phyloP scores from a whole-genome alignment of 73 alveolate species.

The Breviolum minutum region DNA sequence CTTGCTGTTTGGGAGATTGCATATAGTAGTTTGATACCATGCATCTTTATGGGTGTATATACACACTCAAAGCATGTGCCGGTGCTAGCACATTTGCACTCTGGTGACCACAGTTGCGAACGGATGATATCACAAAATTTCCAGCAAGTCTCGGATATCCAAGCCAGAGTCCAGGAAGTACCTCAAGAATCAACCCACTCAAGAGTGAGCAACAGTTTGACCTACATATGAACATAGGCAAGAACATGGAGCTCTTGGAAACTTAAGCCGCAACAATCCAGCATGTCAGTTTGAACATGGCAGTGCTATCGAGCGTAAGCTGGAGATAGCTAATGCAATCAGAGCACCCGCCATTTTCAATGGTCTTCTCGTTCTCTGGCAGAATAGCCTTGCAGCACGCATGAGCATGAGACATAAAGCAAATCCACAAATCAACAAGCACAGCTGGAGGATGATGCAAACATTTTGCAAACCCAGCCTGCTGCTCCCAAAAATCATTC shows the following conservation, averaged over 20 bases:
- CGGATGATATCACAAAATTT: not conserved
- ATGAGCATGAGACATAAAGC: not conserved
- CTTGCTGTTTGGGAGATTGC: not conserved
- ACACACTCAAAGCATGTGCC: not conserved
- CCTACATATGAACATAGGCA: too few species aligned
- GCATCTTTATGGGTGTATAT: not conserved
- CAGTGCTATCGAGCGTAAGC: not conserved
- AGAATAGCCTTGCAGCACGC: slow-evolving; percentile 19
- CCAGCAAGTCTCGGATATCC: slow-evolving; percentile 31
- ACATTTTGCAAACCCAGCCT: not conserved
- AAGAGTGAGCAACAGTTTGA: too few species aligned
- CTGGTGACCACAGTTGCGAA: not conserved
- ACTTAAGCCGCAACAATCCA: too few species aligned
- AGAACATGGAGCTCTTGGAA: too few species aligned
- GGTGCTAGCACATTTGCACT: not conserved
- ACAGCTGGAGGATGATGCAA: too few species aligned
- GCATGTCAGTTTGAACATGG: too few species aligned
- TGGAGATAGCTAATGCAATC: too few species aligned
- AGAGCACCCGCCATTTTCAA: slow-evolving; percentile 53
- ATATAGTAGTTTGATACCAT: not conserved
- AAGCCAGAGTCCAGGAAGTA: slow-evolving; percentile 73
- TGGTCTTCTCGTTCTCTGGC: slow-evolving; percentile 88
- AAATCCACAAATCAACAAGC: not conserved
- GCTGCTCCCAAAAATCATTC: slow-evolving; percentile 83
- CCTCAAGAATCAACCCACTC: not conserved